phyloP scores from a whole-genome alignment of 306 rosid genomes.

The Citrullus amarus region DNA sequence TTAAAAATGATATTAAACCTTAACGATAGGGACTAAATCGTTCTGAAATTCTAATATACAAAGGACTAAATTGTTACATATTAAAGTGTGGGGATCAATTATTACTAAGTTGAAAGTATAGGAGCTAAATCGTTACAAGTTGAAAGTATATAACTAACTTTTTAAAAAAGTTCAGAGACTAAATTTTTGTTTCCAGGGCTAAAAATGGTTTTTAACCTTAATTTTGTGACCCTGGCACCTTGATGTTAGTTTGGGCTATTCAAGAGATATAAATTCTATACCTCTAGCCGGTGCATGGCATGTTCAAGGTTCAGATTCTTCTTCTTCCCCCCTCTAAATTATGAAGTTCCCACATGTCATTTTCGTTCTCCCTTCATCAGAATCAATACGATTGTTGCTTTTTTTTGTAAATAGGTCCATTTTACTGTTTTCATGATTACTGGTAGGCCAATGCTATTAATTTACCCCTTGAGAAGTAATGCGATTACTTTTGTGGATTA shows the following conservation, averaged over 20 bases:
- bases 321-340: too few relatives aligned
- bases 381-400: neutral
- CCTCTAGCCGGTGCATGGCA: neutral
- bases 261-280: neutral
- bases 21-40: neutral
- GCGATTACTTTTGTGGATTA: constrained; percentile 12
- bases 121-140: neutral
- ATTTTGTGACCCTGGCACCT: neutral
- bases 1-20: neutral
- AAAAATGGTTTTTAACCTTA: neutral
- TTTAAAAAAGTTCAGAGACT: neutral
- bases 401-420: neutral
- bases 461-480: neutral
- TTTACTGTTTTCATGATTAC: neutral
- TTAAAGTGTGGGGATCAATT: neutral
- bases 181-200: neutral
- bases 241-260: neutral
- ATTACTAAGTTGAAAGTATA: neutral
- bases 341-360: neutral
- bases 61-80: too few relatives aligned
- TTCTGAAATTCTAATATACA: neutral
- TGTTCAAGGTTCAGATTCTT: neutral
- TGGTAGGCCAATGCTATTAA: neutral
- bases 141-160: neutral
- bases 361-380: neutral